A percentile compares a stretch with the other conserved stretches of the same genome.
Evolutionary conservation across 345 rosid genomes (phyloP).

Genomic region (Cardiospermum halicacabum): DNA sequence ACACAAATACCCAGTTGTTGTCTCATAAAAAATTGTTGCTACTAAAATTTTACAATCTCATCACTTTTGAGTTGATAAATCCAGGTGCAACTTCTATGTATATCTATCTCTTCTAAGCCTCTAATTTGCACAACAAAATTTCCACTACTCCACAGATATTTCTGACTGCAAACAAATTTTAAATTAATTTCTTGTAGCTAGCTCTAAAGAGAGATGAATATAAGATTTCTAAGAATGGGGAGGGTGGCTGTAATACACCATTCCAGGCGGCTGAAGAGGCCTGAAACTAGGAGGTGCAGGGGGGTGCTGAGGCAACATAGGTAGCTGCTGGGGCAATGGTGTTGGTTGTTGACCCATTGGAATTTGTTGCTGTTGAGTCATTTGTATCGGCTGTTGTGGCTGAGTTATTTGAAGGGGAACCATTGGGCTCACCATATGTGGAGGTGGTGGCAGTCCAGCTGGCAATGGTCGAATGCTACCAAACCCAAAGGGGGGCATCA

Average conservation of each 20-base stretch:
- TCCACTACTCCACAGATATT: conserved; percentile 4
- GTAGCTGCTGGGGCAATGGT: conserved; percentile 23
- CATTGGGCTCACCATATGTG: conserved; percentile 53
- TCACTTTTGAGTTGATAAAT: conserved; percentile 7
- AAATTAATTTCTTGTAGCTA: conserved; percentile 15
- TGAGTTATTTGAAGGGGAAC: conserved; percentile 36
- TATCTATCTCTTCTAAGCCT: background rate
- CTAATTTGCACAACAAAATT: conserved; percentile 18
- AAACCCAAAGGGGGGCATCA: conserved; percentile 50
- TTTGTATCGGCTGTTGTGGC: conserved; percentile 33
- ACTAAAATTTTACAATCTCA: background rate
- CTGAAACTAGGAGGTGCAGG: conserved; percentile 52
- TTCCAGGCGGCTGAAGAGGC: conserved; percentile 68
- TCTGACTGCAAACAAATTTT: background rate
- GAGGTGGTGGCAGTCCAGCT: conserved; percentile 47
- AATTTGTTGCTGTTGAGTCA: conserved; percentile 40
- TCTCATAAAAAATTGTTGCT: background rate
- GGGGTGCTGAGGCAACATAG: conserved; percentile 30
- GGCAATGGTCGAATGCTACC: conserved; percentile 57
- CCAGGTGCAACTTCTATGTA: conserved; percentile 6
- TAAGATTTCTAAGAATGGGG: conserved; percentile 47
- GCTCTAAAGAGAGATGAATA: conserved; percentile 14
- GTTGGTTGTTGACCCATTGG: conserved; percentile 25
- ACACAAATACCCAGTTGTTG: background rate
- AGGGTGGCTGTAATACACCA: conserved; percentile 56